Percentiles rank a stretch among this genome's conserved stretches.
Evolutionary conservation across 2,329 filamentous ascomycete genomes (phyloP).

Genomic region (Pseudogymnoascus verrucosus): DNA sequence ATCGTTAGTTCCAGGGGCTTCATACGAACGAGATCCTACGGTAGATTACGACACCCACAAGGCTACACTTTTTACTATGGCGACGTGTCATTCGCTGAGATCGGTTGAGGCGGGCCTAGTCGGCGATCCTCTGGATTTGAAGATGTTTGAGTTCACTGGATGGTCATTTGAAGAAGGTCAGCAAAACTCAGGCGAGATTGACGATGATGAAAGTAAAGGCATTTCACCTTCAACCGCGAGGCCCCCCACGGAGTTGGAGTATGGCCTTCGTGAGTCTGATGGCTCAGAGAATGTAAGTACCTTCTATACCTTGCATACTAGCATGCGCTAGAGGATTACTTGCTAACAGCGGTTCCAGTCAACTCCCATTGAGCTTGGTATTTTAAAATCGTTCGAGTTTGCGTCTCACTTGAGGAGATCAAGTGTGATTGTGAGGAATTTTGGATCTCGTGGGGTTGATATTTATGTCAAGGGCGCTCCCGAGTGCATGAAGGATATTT

Average conservation of each 20-base stretch:
- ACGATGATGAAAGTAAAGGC: slow-evolving; percentile 66
- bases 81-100: slow-evolving; percentile 88
- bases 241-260: slow-evolving; percentile 58
- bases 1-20: slow-evolving; percentile 45
- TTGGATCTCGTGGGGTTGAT: slow-evolving; percentile 74
- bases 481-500: slow-evolving; percentile 94
- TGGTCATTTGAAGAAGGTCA: slow-evolving; percentile 90
- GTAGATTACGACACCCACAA: slow-evolving; percentile 53
- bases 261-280: slow-evolving; percentile 44
- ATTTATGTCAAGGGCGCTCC: slow-evolving; percentile 95
- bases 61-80: slow-evolving; percentile 86
- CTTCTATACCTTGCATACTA: slow-evolving; percentile 19
- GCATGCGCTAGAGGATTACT: not conserved
- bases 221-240: slow-evolving; percentile 83
- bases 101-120: slow-evolving; percentile 81
- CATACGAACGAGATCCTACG: slow-evolving; percentile 50
- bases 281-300: slow-evolving; percentile 24
- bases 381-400: slow-evolving; percentile 89
- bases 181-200: slow-evolving; percentile 53
- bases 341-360: slow-evolving; percentile 23
- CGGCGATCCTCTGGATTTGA: slow-evolving; percentile 88
- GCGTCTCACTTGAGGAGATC: slow-evolving; percentile 85
- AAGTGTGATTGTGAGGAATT: slow-evolving; percentile 85
- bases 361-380: slow-evolving; percentile 71
- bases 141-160: slow-evolving; percentile 96